Percentiles rank a stretch among this genome's conserved stretches.
phyloP scores from a whole-genome alignment of 2,329 filamentous ascomycete species.

The Curvularia lunata region DNA sequence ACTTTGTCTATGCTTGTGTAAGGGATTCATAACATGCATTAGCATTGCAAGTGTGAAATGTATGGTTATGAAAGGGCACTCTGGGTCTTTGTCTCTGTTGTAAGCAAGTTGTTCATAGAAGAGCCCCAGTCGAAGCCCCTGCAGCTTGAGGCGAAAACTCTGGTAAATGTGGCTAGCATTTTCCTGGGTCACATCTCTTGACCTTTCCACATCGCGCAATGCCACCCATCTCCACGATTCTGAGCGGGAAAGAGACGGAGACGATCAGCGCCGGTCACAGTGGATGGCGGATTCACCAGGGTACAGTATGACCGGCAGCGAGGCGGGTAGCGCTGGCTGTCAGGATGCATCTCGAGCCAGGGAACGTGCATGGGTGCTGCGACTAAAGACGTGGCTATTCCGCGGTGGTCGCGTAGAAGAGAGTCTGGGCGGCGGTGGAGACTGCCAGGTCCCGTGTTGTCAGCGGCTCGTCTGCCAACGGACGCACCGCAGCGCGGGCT shows the following conservation, averaged over 20 bases:
- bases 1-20: slow-evolving; percentile 29
- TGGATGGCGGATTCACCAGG: slow-evolving; percentile 32
- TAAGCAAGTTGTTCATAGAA: slow-evolving; percentile 38
- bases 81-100: slow-evolving; percentile 24
- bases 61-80: slow-evolving; percentile 36
- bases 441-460: slow-evolving; percentile 36
- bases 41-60: slow-evolving; percentile 32
- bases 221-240: slow-evolving; percentile 34
- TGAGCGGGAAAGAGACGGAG: slow-evolving; percentile 24
- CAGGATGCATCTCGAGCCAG: slow-evolving; percentile 26
- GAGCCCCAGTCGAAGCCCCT: slow-evolving; percentile 19
- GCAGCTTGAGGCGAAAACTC: slow-evolving; percentile 13
- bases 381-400: slow-evolving; percentile 19
- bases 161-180: slow-evolving; percentile 30
- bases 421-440: slow-evolving; percentile 26
- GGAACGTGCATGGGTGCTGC: slow-evolving; percentile 23
- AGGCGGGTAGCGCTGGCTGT: slow-evolving; percentile 34
- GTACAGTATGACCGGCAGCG: slow-evolving; percentile 42
- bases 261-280: slow-evolving; percentile 37
- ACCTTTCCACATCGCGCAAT: slow-evolving; percentile 30
- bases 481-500: slow-evolving; percentile 31
- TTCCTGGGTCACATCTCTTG: slow-evolving; percentile 15
- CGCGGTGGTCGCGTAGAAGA: slow-evolving; percentile 27
- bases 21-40: slow-evolving; percentile 38
- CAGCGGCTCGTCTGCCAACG: slow-evolving; percentile 33